Percentiles rank a stretch among this genome's conserved stretches.
Evolutionary conservation across 305 asterid genomes (phyloP).

Genomic region (Andrographis paniculata): DNA sequence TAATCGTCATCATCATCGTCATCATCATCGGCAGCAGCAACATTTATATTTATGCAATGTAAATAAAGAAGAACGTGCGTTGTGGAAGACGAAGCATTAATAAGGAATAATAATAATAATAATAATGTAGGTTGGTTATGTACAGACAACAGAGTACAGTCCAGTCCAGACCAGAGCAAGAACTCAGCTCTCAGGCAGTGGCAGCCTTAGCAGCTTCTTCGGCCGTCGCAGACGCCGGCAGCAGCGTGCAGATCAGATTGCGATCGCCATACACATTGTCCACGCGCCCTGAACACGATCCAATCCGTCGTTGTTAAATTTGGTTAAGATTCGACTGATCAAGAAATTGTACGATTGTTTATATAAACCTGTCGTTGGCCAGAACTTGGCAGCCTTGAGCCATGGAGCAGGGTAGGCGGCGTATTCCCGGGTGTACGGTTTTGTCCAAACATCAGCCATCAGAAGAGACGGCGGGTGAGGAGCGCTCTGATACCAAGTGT

Average conservation of each 20-base stretch:
- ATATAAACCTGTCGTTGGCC: slow-evolving; percentile 83
- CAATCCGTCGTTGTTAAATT: too few species aligned
- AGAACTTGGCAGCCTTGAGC: slow-evolving; percentile 87
- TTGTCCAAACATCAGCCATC: slow-evolving; percentile 92
- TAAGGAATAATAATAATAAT: too few species aligned
- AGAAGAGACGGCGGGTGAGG: slow-evolving; percentile 95
- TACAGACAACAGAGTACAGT: slow-evolving; percentile 27
- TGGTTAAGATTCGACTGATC: too few species aligned
- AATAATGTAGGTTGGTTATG: too few species aligned
- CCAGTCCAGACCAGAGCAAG: too few species aligned
- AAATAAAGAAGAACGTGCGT: too few species aligned
- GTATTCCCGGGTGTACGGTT: slow-evolving; percentile 88
- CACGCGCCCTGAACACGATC: slow-evolving; percentile 40
- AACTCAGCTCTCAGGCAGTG: slow-evolving; percentile 39
- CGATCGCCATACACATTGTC: slow-evolving; percentile 97
- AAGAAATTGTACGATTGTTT: too few species aligned
- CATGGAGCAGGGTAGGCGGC: slow-evolving; percentile 95
- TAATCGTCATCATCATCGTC: too few species aligned
- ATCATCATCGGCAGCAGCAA: too few species aligned
- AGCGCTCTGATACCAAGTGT: too few species aligned
- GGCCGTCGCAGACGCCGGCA: slow-evolving; percentile 56
- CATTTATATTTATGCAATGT: too few species aligned
- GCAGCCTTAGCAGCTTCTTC: slow-evolving; percentile 85
- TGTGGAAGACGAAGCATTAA: too few species aligned
- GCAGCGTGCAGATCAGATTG: slow-evolving; percentile 93